A percentile compares a stretch with the other conserved stretches of the same genome.
These are phyloP conservation scores for Solanum gandarillasii DNA, from an alignment of 257 asterid genomes.

Conservation along the genomic window DNA sequence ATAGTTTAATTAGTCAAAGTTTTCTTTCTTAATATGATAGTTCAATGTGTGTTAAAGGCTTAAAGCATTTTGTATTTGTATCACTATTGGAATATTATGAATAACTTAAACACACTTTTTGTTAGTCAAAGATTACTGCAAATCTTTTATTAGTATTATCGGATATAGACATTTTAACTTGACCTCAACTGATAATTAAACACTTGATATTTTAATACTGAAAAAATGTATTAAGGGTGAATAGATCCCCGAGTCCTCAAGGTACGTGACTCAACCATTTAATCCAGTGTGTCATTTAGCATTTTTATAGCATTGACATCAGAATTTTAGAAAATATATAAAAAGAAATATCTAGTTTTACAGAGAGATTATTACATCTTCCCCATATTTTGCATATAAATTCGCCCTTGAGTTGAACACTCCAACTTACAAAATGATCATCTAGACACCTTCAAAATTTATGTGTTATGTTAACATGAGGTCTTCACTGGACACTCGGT, in stretches of 20 bases:
- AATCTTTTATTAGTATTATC: neutral
- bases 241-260: neutral
- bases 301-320: neutral
- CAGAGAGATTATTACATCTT: no score
- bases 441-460: neutral
- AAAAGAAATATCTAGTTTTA: no score
- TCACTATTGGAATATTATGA: neutral
- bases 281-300: no score
- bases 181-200: rapidly evolving
- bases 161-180: neutral
- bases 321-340: no score
- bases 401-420: neutral
- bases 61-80: neutral
- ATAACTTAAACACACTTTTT: neutral
- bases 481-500: no score
- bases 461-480: no score
- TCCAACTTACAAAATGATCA: neutral
- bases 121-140: neutral
- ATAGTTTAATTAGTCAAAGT: neutral
- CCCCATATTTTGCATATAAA: neutral
- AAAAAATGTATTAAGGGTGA: neutral
- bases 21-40: neutral
- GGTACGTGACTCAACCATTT: neutral
- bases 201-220: neutral
- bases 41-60: neutral